phyloP scores from a whole-genome alignment of 1,284 basidiomycete genomes.

The Sporisorium sorghi region DNA sequence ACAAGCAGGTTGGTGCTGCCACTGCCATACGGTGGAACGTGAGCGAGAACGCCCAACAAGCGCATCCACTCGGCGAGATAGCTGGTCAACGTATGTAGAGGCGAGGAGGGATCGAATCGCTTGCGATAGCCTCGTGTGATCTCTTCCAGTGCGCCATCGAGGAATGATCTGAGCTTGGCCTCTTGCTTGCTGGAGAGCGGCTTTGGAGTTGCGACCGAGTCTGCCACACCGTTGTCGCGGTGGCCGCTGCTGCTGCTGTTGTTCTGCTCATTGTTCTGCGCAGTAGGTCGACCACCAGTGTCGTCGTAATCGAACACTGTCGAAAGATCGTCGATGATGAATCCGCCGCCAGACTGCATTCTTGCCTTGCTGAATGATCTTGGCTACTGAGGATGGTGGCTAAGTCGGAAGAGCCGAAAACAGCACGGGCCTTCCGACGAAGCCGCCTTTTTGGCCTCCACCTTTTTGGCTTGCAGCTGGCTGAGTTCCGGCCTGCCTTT shows the following conservation, averaged over 20 bases:
- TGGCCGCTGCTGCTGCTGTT: not conserved
- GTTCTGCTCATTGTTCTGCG: not conserved
- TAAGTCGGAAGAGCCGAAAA: constrained; percentile 5
- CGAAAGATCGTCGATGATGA: constrained; percentile 46
- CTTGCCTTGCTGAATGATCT: not conserved
- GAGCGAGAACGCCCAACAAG: constrained; percentile 46
- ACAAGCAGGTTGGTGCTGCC: constrained; percentile 54
- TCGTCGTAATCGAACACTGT: constrained; percentile 31
- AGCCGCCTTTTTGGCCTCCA: constrained; percentile 4
- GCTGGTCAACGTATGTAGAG: constrained; percentile 37
- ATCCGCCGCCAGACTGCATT: constrained; percentile 44
- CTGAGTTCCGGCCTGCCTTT: not conserved
- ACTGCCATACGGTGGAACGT: constrained; percentile 53
- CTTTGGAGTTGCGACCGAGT: constrained; percentile 36
- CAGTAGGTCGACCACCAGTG: constrained; percentile 2
- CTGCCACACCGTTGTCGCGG: not conserved
- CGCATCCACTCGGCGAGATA: constrained; percentile 49
- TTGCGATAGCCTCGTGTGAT: constrained; percentile 55
- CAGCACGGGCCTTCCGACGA: constrained; percentile 15
- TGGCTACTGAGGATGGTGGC: constrained; percentile 4
- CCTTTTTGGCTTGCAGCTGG: not conserved
- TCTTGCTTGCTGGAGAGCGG: constrained; percentile 52
- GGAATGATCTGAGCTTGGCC: constrained; percentile 52
- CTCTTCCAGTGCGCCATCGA: constrained; percentile 52
- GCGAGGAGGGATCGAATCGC: constrained; percentile 49